Conservation (phyloP, 805 yeast species). For the Starmerella roubikii region DNA sequence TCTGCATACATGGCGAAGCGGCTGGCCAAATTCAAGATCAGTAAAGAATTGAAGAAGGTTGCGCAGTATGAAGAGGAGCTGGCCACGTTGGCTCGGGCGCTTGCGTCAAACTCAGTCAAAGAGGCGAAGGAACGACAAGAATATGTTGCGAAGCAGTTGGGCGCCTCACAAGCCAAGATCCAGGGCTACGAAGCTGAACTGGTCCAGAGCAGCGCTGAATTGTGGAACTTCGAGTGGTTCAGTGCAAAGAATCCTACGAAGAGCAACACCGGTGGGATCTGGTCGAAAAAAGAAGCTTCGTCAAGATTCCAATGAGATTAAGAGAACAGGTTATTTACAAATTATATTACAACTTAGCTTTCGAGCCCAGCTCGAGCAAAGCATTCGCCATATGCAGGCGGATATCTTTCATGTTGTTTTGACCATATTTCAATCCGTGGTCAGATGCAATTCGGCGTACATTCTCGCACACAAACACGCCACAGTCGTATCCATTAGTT, state of each 20-base stretch:
- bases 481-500: constrained; percentile 84
- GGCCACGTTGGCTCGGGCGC: constrained; percentile 32
- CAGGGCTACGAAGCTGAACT: background rate
- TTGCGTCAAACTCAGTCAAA: background rate
- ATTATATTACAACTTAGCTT: background rate
- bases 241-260: background rate
- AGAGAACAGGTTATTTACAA: background rate
- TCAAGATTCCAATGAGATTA: background rate
- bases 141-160: constrained; percentile 1
- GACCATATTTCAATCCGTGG: constrained; percentile 40
- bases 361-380: background rate
- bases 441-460: constrained; percentile 48
- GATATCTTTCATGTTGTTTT: constrained; percentile 53
- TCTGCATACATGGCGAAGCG: constrained; percentile 51
- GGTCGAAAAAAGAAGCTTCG: background rate
- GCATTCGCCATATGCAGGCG: constrained; percentile 50
- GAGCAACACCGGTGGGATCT: background rate
- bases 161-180: constrained; percentile 29
- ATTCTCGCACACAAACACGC: constrained; percentile 77
- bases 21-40: constrained; percentile 41
- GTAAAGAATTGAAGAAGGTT: constrained; percentile 49
- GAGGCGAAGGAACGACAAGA: constrained; percentile 4
- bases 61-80: constrained; percentile 59
- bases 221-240: constrained; percentile 4
- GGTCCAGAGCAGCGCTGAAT: background rate